These are phyloP conservation scores for Cyclotella sp. DNA, from an alignment of 108 stramenopile genomes.

Conservation along the genomic window DNA sequence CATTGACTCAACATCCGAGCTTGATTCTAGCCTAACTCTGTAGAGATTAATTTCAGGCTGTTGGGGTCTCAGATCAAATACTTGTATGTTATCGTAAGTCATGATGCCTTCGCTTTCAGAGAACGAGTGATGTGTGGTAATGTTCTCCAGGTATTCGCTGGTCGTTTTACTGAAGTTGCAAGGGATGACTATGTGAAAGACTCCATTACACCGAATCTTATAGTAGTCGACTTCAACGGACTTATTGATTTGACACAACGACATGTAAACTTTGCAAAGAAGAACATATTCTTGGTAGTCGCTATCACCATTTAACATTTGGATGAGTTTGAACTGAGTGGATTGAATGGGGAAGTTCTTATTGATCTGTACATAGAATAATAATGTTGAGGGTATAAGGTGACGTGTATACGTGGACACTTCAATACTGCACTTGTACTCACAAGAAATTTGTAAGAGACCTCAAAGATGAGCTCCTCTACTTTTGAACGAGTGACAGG, in stretches of 20 bases:
- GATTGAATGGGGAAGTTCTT: conserved; percentile 53
- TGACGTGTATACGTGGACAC: too few species aligned
- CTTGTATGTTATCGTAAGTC: conserved; percentile 56
- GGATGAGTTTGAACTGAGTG: conserved; percentile 53
- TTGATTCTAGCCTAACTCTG: conserved; percentile 44
- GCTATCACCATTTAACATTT: conserved; percentile 55
- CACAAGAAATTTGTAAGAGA: conserved; percentile 59
- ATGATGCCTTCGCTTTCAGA: conserved; percentile 54
- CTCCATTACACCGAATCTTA: conserved; percentile 49
- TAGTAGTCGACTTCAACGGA: conserved; percentile 71
- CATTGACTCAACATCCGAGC: conserved; percentile 54
- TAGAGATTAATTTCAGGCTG: conserved; percentile 67
- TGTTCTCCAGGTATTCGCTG: conserved; percentile 52
- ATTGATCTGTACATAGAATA: conserved; percentile 29
- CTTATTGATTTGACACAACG: conserved; percentile 60
- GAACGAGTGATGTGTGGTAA: conserved; percentile 56
- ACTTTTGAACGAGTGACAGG: conserved; percentile 57
- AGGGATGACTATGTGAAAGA: conserved; percentile 57
- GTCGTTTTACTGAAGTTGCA: conserved; percentile 58
- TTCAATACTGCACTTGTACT: neutral
- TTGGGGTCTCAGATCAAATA: conserved; percentile 60
- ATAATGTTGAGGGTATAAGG: neutral
- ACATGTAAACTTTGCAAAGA: conserved; percentile 65
- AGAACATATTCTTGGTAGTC: conserved; percentile 61
- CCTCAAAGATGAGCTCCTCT: conserved; percentile 56